Evolutionary conservation across 345 rosid species (phyloP).

Genomic region (Boechera retrofracta): DNA sequence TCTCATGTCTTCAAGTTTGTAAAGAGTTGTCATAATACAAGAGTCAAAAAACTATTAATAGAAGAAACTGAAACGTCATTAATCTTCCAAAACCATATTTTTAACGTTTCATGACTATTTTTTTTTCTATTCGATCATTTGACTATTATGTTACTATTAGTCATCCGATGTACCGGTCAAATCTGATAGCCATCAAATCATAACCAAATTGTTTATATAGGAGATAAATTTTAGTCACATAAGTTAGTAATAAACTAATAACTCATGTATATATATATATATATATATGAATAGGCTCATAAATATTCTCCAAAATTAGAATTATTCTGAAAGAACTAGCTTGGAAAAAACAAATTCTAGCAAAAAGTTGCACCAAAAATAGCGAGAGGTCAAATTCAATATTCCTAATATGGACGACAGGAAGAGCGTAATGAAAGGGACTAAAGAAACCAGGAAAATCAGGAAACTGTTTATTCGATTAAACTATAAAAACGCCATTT

Average conservation of each 20-base stretch:
- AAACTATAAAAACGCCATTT: slow-evolving; percentile 39
- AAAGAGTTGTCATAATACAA: background rate
- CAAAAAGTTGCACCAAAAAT: slow-evolving; percentile 28
- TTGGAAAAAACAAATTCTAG: background rate
- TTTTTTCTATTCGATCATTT: background rate
- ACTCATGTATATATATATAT: background rate
- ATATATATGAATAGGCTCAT: background rate
- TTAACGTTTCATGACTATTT: background rate
- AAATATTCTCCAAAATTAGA: slow-evolving; percentile 15
- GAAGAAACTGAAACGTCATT: too few relatives aligned
- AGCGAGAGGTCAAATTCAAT: slow-evolving; percentile 35
- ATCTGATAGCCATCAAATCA: background rate
- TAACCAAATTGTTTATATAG: background rate
- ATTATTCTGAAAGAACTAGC: slow-evolving; percentile 6
- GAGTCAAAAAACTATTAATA: background rate
- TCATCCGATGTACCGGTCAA: background rate
- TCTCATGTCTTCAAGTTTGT: background rate
- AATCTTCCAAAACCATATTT: background rate
- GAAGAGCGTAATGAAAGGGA: slow-evolving; percentile 45
- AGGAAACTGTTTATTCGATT: slow-evolving; percentile 24
- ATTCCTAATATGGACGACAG: slow-evolving; percentile 43
- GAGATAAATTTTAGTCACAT: background rate
- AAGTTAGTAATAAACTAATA: background rate
- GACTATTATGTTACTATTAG: background rate
- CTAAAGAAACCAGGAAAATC: slow-evolving; percentile 33